Evolutionary conservation across 768 basidiomycete species (phyloP), one percentile per base, ranked within the genome.

Genomic region (Artomyces pyxidatus): DNA sequence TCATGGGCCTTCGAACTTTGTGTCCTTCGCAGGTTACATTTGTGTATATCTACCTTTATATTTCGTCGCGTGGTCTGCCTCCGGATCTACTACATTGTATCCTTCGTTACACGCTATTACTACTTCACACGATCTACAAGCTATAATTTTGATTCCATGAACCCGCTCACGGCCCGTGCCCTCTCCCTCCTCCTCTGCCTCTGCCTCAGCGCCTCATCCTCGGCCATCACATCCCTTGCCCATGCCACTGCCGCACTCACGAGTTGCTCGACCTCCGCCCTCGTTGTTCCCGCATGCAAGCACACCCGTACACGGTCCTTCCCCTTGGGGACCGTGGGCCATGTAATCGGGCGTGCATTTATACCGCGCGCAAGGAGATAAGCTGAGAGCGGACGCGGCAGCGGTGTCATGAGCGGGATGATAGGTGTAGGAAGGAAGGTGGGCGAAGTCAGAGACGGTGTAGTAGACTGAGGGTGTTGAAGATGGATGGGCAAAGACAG

Each of bases 301-400:
- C 94, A 97, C n/a, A 97, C 77, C 3, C 94, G 67, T 2, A 97
- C 83, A 16, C 93, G 77, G 52, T 93, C 86, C 51, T 76, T 77
- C 8, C 89, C 92, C 46, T 82, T 83, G 0, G 93, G 90, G 0
- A 96, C 93, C 0, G 93, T 96, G 0, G 95, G 94, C 71, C 83
- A 85, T 9, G 78, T 81, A 37, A 92, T 90, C 4, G 87, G 81
- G 3, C 83, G 79, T 0, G 83, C 85, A 55, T 83, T 81, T 59
- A 86, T 74, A 1, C 76, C 75, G 2, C 55, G 54, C 19, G 46
- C 49, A 44, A 64, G 65, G 39, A 96, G 81, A 60, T 82, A 76
- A 1, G 77, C 69, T 0, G 92, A 84, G 22, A 96, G 78, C 0
- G 81, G 77, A 2, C 85, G 87, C 0, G 94, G 85, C 19, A 78